Evolutionary conservation across 257 asterid genomes (phyloP).

Genomic region (Coffea eugenioides): DNA sequence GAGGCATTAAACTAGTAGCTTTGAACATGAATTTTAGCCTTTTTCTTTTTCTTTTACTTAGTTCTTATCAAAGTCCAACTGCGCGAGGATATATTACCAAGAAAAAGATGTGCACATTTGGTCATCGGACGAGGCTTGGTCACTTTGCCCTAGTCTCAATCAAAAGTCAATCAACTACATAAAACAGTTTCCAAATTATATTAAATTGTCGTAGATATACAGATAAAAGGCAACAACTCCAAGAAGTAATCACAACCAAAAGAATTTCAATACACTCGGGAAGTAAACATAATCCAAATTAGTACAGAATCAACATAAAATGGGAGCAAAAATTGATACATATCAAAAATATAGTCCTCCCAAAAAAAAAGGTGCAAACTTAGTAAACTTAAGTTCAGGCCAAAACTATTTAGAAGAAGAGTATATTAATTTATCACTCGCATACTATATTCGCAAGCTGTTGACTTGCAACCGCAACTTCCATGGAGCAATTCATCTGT

Average conservation of each 20-base stretch:
- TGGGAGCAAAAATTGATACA: background rate
- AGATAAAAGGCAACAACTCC: background rate
- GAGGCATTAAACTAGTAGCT: background rate
- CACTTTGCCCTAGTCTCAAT: background rate
- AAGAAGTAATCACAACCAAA: slow-evolving; percentile 19
- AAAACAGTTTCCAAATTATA: background rate
- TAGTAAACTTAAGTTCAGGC: background rate
- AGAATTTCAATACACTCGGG: background rate
- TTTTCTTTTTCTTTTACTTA: background rate
- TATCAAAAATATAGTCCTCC: background rate
- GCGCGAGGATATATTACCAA: background rate
- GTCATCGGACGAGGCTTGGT: background rate
- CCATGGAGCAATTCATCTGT: slow-evolving; percentile 37
- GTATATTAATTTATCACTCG: background rate
- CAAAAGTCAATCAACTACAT: background rate
- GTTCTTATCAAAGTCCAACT: background rate
- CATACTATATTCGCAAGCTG: slow-evolving; percentile 4
- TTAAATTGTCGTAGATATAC: background rate
- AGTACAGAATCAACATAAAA: background rate
- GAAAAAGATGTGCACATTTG: background rate
- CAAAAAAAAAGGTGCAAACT: background rate
- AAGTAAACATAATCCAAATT: background rate
- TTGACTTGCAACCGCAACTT: background rate
- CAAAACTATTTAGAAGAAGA: background rate
- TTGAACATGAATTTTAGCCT: background rate